phyloP scores from a whole-genome alignment of 331 rosid species.

The Stylosanthes scabra region DNA sequence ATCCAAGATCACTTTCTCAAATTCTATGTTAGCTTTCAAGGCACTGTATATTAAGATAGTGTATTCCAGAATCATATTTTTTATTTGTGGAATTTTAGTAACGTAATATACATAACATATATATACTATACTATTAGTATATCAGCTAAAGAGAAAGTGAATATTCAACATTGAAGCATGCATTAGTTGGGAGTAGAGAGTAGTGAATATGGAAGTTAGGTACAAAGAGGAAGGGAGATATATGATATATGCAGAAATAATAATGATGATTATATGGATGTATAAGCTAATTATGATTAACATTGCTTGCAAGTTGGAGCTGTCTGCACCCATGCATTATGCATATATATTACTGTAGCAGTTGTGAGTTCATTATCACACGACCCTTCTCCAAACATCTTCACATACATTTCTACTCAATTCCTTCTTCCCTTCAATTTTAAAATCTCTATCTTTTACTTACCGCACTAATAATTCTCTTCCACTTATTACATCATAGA shows the following conservation, averaged over 20 bases:
- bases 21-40: slow-evolving; percentile 37
- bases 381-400: slow-evolving; percentile 8
- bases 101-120: too few relatives aligned
- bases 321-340: not conserved
- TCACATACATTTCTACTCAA: slow-evolving; percentile 18
- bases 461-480: slow-evolving; percentile 8
- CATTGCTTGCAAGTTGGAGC: slow-evolving; percentile 59
- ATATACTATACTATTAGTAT: not conserved
- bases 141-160: slow-evolving; percentile 14
- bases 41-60: slow-evolving; percentile 25
- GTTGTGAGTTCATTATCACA: slow-evolving; percentile 51
- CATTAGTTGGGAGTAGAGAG: not conserved
- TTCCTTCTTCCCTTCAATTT: not conserved
- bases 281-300: slow-evolving; percentile 39
- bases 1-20: not conserved
- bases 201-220: slow-evolving; percentile 41
- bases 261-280: slow-evolving; percentile 18
- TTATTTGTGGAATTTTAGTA: not conserved
- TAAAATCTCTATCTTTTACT: not conserved
- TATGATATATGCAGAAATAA: slow-evolving; percentile 16
- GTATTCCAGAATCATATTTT: not conserved
- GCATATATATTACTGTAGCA: slow-evolving; percentile 47
- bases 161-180: slow-evolving; percentile 1
- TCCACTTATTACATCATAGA: not conserved
- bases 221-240: slow-evolving; percentile 31